These are phyloP conservation scores for Rhodotorula mucilaginosa DNA, from an alignment of 1,284 basidiomycete species.

Conservation along the genomic window DNA sequence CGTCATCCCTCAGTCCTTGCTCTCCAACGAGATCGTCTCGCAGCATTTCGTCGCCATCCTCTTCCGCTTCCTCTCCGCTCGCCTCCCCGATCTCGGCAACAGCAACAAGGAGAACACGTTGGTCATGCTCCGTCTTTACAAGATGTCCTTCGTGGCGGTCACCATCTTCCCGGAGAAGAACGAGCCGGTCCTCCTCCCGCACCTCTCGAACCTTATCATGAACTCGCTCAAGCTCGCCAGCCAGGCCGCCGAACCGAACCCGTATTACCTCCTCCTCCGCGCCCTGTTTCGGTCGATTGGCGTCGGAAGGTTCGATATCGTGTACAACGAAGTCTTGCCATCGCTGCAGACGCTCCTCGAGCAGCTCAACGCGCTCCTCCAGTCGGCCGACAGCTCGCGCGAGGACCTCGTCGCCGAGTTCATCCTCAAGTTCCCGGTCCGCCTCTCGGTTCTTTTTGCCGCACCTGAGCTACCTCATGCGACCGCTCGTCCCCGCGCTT, in stretches of 20 bases:
- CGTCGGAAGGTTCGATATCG: constrained; percentile 89
- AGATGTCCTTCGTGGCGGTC: constrained; percentile 92
- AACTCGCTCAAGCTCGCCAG: constrained; percentile 93
- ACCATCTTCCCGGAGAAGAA: constrained; percentile 69
- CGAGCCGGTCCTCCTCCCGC: constrained; percentile 86
- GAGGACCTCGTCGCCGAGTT: constrained; percentile 94
- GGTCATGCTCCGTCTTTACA: constrained; percentile 86
- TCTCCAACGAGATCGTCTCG: constrained; percentile 77
- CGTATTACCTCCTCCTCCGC: constrained; percentile 92
- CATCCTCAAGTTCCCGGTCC: constrained; percentile 92
- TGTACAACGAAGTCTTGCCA: constrained; percentile 96
- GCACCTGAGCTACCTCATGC: constrained; percentile 94
- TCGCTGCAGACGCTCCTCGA: constrained; percentile 96
- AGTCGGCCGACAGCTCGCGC: constrained; percentile 60
- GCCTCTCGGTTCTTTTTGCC: constrained; percentile 94
- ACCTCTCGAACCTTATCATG: constrained; percentile 93
- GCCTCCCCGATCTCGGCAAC: constrained; percentile 73
- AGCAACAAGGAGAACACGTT: constrained; percentile 66
- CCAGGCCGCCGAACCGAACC: constrained; percentile 82
- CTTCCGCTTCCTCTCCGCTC: constrained; percentile 79
- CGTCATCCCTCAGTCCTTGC: constrained; percentile 80
- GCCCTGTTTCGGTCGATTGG: constrained; percentile 96
- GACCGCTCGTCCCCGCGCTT: constrained; percentile 87
- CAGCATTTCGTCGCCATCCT: constrained; percentile 92
- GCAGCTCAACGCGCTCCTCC: constrained; percentile 85